Conservation (phyloP, 176 grass and related monocot genomes). For the Sorghum bicolor region Sorghum_bicolor_NCBIv3 NC_012874.2:68963501-68964000, state of each 20-base stretch:
- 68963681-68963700: constrained; percentile 39
- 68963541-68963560: background rate
- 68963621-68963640: background rate
- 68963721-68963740: background rate
- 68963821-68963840: no score
- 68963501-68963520: no score
- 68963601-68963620: no score
- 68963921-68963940: background rate
- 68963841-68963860: constrained; percentile 38
- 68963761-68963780: constrained; percentile 3
- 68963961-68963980: background rate
- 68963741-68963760: background rate
- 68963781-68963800: constrained; percentile 25
- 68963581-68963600: no score
- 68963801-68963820: no score
- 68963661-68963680: background rate
- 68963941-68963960: background rate
- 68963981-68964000: background rate
- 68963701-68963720: constrained; percentile 8
- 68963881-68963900: constrained; percentile 16
- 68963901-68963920: background rate
- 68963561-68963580: background rate
- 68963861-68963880: background rate
- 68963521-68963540: no score
- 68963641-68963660: background rate